phyloP scores from a whole-genome alignment of 805 yeast species.

The Brettanomyces nanus region DNA sequence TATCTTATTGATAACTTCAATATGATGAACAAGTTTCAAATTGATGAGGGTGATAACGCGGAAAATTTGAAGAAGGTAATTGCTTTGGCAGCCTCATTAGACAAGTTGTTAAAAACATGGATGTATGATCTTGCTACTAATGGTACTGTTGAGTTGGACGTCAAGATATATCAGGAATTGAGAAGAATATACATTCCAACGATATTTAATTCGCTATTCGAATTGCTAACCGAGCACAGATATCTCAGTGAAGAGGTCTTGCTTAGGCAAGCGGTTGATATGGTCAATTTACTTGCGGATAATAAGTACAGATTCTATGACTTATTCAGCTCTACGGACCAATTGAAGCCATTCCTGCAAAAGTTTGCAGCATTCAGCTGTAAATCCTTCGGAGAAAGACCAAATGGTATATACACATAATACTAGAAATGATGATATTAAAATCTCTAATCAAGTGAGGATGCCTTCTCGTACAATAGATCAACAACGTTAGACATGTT shows the following conservation, averaged over 20 bases:
- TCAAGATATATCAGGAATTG: conserved; percentile 39
- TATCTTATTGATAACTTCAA: conserved; percentile 16
- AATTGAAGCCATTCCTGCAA: conserved; percentile 34
- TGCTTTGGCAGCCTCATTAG: conserved; percentile 11
- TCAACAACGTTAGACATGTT: conserved; percentile 87
- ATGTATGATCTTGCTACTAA: conserved; percentile 26
- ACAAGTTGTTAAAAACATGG: conserved; percentile 19
- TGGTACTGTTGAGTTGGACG: conserved; percentile 21
- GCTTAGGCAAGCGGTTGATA: conserved; percentile 46
- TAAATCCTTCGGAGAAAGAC: conserved; percentile 17
- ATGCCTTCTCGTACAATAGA: conserved; percentile 86
- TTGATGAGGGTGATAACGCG: conserved; percentile 6
- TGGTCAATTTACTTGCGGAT: conserved; percentile 60
- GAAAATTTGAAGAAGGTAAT: conserved; percentile 10
- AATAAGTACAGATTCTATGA: conserved; percentile 53
- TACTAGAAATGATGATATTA: neutral
- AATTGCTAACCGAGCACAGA: conserved; percentile 40
- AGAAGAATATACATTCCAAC: conserved; percentile 68
- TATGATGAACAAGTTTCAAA: conserved; percentile 11
- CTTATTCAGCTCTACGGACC: conserved; percentile 52
- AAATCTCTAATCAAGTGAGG: conserved; percentile 52
- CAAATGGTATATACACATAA: conserved; percentile 33
- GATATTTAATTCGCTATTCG: conserved; percentile 58
- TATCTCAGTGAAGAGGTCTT: conserved; percentile 31
- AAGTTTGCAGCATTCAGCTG: conserved; percentile 50